Base-by-base conservation (phyloP, 805 yeast genomes). In the Schizosaccharomyces japonicus region DNA sequence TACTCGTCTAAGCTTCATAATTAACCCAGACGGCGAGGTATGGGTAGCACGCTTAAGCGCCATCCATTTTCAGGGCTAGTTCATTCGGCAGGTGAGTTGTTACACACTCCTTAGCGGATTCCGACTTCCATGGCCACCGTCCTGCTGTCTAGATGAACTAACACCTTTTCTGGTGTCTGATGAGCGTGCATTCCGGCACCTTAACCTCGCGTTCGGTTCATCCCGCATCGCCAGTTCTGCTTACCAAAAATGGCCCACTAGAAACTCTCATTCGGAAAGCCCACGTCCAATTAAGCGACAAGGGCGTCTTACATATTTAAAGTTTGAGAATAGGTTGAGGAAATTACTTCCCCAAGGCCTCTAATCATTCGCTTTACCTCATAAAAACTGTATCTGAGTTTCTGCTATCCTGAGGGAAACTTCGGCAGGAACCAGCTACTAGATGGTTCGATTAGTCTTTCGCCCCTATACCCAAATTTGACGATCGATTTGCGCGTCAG, bases 51-150 rank as follows among this genome's bases (percentile, higher is more conserved):
- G 63, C 64, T 60, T 61, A 60, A 57, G 61, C 59, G 60, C 58
- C 60, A 58, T 59, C 65, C 65, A 60, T 63, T 62, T 62, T 61
- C 65, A 62, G 65, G 65, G 40, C 40, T 34, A 34, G 40, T 34
- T 34, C 40, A 34, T 34, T 34, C 66, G 64, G 64, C 69, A 69
- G 72, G 72, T 68, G 71, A 66, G 70, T 66, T 61, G 62, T 62
- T 59, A 60, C 66, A 62, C 67, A 66, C 64, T 66, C 71, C 71
- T 30, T 30, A 30, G 32, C 32, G 32, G 32, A 66, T 68, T 65
- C 70, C 69, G 60, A 62, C 68, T 63, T 65, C 64, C 59, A 60
- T 58, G 66, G 72, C 72, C 64, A 68, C 71, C 71, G 71, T 66
- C 71, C 71, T 68, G 68, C 64, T 59, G 61, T 61, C 40, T 34